Percentiles rank a stretch among this genome's conserved stretches.
These are phyloP conservation scores for Zoysia japonica DNA, from an alignment of 176 grass and related monocot species.

Conservation along the genomic window DNA sequence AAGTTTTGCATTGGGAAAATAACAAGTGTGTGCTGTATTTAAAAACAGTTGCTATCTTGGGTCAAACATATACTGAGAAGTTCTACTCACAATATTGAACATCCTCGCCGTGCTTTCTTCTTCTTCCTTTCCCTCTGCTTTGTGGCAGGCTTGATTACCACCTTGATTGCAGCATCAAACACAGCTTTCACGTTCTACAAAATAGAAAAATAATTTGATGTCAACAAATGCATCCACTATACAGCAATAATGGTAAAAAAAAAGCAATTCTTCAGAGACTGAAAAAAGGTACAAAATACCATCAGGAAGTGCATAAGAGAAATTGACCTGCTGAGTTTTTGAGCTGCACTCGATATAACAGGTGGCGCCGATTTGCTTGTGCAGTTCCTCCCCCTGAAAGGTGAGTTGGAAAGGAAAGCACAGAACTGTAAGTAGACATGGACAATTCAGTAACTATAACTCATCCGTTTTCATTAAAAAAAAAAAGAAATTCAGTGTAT, in stretches of 20 bases:
- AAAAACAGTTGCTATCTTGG: background rate
- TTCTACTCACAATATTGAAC: conserved; percentile 60
- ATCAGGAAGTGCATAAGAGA: background rate
- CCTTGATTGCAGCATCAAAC: conserved; percentile 94
- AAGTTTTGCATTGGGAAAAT: background rate
- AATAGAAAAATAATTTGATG: conserved; percentile 13
- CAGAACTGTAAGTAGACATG: conserved; percentile 4
- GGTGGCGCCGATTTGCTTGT: conserved; percentile 74
- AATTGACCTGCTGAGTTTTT: conserved; percentile 82
- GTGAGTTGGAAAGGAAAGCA: background rate
- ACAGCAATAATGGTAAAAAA: background rate
- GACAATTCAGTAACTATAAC: background rate
- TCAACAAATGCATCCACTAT: background rate
- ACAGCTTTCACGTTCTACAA: conserved; percentile 89
- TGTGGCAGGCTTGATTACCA: conserved; percentile 75
- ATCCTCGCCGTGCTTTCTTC: conserved; percentile 64
- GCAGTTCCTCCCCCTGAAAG: conserved; percentile 83
- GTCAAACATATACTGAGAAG: background rate
- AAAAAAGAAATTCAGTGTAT: background rate
- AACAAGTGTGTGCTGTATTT: background rate
- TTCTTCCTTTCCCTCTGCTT: conserved; percentile 86
- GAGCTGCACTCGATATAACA: conserved; percentile 93
- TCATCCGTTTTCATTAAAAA: background rate
- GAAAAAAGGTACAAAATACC: background rate
- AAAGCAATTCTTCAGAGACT: background rate